Percentiles rank a stretch among this genome's conserved stretches.
These are phyloP conservation scores for Aphanomyces invadans DNA, from an alignment of 352 stramenopile genomes.

Conservation along the genomic window DNA sequence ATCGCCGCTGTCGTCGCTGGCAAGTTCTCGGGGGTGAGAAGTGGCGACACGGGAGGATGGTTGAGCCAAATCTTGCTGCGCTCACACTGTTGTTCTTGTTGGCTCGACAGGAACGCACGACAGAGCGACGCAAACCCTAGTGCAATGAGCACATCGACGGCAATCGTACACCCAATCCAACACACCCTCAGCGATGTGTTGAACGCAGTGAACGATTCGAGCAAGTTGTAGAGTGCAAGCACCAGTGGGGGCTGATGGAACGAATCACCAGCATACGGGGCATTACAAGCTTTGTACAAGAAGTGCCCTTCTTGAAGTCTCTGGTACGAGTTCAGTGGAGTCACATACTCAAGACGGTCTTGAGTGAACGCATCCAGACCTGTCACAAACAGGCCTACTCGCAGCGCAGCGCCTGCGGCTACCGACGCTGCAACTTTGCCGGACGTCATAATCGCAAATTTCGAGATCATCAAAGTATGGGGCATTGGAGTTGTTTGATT, in stretches of 20 bases:
- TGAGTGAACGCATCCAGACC: not conserved
- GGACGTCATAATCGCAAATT: not conserved
- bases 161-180: constrained; percentile 44
- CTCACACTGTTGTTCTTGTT: constrained; percentile 36
- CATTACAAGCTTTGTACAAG: constrained; percentile 38
- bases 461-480: too few species aligned
- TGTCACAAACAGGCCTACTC: constrained; percentile 2
- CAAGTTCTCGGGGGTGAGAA: constrained; percentile 43
- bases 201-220: not conserved
- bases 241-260: constrained; percentile 79
- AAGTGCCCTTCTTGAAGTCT: constrained; percentile 55
- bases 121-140: constrained; percentile 52
- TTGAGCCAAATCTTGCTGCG: constrained; percentile 61
- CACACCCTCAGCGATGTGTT: constrained; percentile 24
- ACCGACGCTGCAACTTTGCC: constrained; percentile 4
- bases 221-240: constrained; percentile 51
- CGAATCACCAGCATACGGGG: constrained; percentile 66
- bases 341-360: constrained; percentile 55
- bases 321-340: constrained; percentile 48
- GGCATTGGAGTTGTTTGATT: not conserved
- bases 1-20: constrained; percentile 45
- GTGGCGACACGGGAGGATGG: constrained; percentile 56
- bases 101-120: constrained; percentile 39
- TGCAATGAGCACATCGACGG: constrained; percentile 48
- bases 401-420: not conserved